Percentiles rank a stretch among this genome's conserved stretches.
Evolutionary conservation across 495 filamentous ascomycete species (phyloP).

Genomic region (Haplographium delicatum): DNA sequence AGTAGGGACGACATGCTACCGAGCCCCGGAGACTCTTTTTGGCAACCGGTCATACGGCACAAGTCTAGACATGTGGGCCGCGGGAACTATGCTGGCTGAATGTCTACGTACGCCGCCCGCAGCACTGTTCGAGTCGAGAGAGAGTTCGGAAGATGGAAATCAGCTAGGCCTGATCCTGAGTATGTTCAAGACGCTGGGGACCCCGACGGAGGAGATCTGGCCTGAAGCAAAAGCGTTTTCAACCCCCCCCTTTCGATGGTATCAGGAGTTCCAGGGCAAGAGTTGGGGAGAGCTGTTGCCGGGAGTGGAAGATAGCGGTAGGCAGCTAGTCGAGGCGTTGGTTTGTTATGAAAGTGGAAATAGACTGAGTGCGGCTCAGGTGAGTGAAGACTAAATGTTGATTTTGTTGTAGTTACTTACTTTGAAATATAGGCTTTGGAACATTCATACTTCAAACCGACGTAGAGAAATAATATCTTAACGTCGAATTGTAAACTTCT

Average conservation of each 20-base stretch:
- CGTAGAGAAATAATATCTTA: too few relatives aligned
- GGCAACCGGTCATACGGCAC: slow-evolving; percentile 66
- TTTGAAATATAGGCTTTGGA: background rate
- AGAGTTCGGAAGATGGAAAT: slow-evolving; percentile 76
- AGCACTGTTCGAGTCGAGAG: slow-evolving; percentile 66
- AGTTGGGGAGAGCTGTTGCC: slow-evolving; percentile 36
- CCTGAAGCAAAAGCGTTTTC: slow-evolving; percentile 49
- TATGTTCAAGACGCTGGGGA: slow-evolving; percentile 85
- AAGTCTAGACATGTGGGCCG: slow-evolving; percentile 82
- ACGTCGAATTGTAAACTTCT: too few relatives aligned
- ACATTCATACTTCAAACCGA: too few relatives aligned
- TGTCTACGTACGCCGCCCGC: slow-evolving; percentile 45
- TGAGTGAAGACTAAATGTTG: too few relatives aligned
- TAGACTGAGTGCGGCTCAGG: slow-evolving; percentile 21
- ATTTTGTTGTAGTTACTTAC: too few relatives aligned
- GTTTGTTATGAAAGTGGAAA: slow-evolving; percentile 24
- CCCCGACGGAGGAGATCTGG: slow-evolving; percentile 72
- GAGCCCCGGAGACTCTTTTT: slow-evolving; percentile 87
- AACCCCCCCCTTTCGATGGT: slow-evolving; percentile 51
- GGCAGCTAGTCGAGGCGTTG: slow-evolving; percentile 17
- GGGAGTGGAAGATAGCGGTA: slow-evolving; percentile 5
- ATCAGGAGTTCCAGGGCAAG: slow-evolving; percentile 37
- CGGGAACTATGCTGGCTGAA: slow-evolving; percentile 77
- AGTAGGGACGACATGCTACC: slow-evolving; percentile 87
- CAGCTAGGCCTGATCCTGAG: slow-evolving; percentile 86